Conservation (phyloP, 1,139 yeast genomes). For the Chernovozyma sophiae-reginae region DNA sequence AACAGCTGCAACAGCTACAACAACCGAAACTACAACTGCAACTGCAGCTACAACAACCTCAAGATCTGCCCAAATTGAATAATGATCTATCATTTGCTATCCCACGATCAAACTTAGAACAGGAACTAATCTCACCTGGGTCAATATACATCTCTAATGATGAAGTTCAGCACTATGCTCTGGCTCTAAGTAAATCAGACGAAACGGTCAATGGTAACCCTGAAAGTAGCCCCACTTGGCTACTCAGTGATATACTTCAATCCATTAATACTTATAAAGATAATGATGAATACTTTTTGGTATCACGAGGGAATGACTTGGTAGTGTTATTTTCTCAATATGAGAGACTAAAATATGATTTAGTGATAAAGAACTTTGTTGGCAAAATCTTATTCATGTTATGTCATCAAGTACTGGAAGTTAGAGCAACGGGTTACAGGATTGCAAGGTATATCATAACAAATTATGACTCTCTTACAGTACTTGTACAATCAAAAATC, state of each 20-base stretch:
- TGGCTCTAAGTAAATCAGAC: not conserved
- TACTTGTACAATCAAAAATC: slow-evolving; percentile 47
- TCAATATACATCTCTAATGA: slow-evolving; percentile 1
- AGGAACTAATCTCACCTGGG: not conserved
- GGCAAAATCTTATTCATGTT: slow-evolving; percentile 59
- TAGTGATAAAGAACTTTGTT: slow-evolving; percentile 60
- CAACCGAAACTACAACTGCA: not conserved
- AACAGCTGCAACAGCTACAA: slow-evolving; percentile 1
- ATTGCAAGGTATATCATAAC: slow-evolving; percentile 63
- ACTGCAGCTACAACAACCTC: not conserved
- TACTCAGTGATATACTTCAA: slow-evolving; percentile 30
- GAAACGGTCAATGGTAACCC: not conserved
- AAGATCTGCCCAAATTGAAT: not conserved
- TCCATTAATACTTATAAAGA: slow-evolving; percentile 24
- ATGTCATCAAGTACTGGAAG: slow-evolving; percentile 54
- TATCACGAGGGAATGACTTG: slow-evolving; percentile 61
- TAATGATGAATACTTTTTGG: slow-evolving; percentile 43
- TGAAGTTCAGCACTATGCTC: not conserved
- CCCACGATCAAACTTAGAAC: not conserved
- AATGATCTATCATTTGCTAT: not conserved
- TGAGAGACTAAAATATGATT: slow-evolving; percentile 62
- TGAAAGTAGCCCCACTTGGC: slow-evolving; percentile 32
- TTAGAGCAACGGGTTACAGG: slow-evolving; percentile 72
- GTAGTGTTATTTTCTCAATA: slow-evolving; percentile 53
- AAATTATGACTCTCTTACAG: slow-evolving; percentile 46